Conservation (phyloP, 2,329 filamentous ascomycete species). For the Calonectria leucothoes region DNA sequence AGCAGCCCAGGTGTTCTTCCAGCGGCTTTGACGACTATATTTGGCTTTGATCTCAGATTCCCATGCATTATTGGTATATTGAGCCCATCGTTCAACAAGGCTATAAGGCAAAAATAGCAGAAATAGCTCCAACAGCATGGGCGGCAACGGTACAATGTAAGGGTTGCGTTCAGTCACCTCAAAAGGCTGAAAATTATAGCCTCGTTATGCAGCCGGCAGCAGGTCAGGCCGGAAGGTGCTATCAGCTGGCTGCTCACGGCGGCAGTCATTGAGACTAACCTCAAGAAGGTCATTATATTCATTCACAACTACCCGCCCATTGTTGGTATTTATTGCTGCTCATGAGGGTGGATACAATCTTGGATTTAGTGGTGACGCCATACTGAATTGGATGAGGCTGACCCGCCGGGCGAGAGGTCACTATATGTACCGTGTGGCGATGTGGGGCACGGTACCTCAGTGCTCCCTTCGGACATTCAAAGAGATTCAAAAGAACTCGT, state of each 20-base stretch:
- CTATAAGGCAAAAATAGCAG: constrained; percentile 12
- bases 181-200: not conserved
- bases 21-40: not conserved
- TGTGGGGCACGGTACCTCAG: not conserved
- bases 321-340: too few relatives aligned
- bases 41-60: not conserved
- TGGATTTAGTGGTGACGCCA: not conserved
- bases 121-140: constrained; percentile 3
- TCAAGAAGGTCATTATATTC: not conserved
- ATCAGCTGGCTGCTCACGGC: not conserved
- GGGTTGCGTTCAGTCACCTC: not conserved
- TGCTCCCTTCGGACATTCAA: not conserved
- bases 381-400: not conserved
- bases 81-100: constrained; percentile 9
- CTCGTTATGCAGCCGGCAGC: not conserved
- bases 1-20: constrained; percentile 1
- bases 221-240: not conserved
- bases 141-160: not conserved
- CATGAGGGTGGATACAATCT: too few relatives aligned
- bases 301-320: too few relatives aligned
- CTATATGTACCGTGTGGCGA: not conserved
- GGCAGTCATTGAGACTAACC: not conserved
- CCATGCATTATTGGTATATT: not conserved
- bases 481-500: constrained; percentile 10
- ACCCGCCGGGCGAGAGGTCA: not conserved